phyloP scores from a whole-genome alignment of 768 basidiomycete genomes.

The Serendipita indica region DNA sequence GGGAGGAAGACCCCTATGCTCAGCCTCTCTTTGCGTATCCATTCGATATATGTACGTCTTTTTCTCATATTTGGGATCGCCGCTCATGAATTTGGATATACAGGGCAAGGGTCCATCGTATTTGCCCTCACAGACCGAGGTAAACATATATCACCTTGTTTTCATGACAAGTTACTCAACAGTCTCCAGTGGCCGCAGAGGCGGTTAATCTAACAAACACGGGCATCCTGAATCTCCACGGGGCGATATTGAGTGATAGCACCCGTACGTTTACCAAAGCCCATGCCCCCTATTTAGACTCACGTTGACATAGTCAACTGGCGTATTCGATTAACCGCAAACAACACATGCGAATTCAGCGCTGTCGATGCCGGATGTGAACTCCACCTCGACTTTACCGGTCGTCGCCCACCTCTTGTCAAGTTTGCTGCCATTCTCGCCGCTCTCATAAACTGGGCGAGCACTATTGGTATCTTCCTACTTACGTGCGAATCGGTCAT shows the following conservation, averaged over 20 bases:
- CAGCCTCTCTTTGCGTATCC: background rate
- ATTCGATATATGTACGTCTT: background rate
- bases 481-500: background rate
- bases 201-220: background rate
- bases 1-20: background rate
- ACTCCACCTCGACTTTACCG: background rate
- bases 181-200: background rate
- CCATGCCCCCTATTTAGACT: background rate
- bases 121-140: background rate
- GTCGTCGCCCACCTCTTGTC: background rate
- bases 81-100: background rate
- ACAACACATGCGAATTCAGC: background rate
- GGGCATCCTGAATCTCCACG: background rate
- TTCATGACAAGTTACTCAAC: background rate
- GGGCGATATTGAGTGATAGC: background rate
- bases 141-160: background rate
- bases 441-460: background rate
- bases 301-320: background rate
- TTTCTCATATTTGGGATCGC: background rate
- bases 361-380: background rate
- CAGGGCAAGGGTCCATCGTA: background rate
- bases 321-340: background rate
- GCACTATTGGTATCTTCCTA: background rate
- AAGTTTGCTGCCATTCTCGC: conserved; percentile 6
- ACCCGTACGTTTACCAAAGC: background rate